Evolutionary conservation across 1,284 basidiomycete species (phyloP).

Genomic region (Apiotrichum laibachii): DNA sequence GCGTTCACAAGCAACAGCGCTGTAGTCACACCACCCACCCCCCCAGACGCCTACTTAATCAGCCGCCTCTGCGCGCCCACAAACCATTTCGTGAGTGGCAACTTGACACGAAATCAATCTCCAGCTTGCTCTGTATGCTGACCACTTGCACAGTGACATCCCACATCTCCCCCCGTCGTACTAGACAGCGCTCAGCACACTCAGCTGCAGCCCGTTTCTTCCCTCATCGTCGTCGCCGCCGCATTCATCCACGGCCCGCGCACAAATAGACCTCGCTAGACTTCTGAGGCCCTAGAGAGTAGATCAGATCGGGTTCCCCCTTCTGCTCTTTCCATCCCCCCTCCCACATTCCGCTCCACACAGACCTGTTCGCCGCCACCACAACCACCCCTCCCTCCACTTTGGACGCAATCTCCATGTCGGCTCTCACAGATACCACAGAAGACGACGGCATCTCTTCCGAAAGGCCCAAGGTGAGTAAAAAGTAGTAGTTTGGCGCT

Average conservation of each 20-base stretch:
- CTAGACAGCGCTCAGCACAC: too few relatives aligned
- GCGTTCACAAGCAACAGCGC: too few relatives aligned
- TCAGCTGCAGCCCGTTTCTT: too few relatives aligned
- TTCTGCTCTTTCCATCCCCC: not conserved
- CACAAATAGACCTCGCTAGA: not conserved
- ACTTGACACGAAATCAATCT: too few relatives aligned
- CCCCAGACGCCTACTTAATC: too few relatives aligned
- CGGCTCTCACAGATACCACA: slow-evolving; percentile 22
- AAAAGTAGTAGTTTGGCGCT: slow-evolving; percentile 5
- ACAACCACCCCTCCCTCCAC: not conserved
- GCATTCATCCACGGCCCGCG: not conserved
- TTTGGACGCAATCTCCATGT: not conserved
- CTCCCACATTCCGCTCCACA: not conserved
- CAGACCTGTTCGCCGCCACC: not conserved
- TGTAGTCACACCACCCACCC: too few relatives aligned
- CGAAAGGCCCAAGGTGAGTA: slow-evolving; percentile 25
- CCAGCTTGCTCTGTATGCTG: too few relatives aligned
- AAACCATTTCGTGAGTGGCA: too few relatives aligned
- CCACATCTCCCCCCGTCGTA: too few relatives aligned
- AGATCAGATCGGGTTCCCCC: not conserved
- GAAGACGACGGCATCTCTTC: slow-evolving; percentile 31
- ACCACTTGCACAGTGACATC: too few relatives aligned
- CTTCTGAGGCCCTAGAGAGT: not conserved
- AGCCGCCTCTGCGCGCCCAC: too few relatives aligned
- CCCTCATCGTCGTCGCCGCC: too few relatives aligned